A percentile compares a stretch with the other conserved stretches of the same genome.
These are phyloP conservation scores for Podosphaera aphanis DNA, from an alignment of 2,329 filamentous ascomycete genomes.

Conservation along the genomic window DNA sequence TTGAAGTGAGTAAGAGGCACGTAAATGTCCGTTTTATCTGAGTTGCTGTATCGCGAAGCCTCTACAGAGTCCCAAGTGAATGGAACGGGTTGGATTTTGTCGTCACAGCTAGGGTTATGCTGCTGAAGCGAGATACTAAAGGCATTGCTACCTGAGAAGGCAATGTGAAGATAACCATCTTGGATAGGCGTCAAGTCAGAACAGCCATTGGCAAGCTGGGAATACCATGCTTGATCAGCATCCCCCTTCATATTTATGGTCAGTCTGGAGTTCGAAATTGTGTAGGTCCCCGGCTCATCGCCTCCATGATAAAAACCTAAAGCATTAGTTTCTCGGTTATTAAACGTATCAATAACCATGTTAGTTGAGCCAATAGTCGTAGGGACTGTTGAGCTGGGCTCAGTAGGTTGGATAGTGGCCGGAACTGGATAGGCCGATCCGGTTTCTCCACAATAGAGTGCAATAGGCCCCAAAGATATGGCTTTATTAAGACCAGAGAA, in stretches of 20 bases:
- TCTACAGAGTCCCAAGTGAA: conserved; percentile 46
- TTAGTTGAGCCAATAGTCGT: conserved; percentile 24
- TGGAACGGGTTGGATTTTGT: conserved; percentile 31
- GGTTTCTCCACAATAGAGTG: conserved; percentile 31
- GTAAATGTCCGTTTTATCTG: conserved; percentile 30
- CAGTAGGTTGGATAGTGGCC: conserved; percentile 19
- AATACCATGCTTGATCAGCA: conserved; percentile 37
- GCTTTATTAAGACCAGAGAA: conserved; percentile 23
- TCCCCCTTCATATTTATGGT: conserved; percentile 30
- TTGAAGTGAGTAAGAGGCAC: conserved; percentile 44
- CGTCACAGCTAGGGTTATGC: conserved; percentile 37
- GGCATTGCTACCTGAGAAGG: conserved; percentile 34
- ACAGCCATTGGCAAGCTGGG: conserved; percentile 31
- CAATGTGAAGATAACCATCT: conserved; percentile 38
- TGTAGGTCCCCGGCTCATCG: conserved; percentile 33
- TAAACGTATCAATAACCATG: conserved; percentile 38
- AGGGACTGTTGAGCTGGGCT: conserved; percentile 24
- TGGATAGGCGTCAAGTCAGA: conserved; percentile 29
- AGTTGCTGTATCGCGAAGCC: conserved; percentile 32
- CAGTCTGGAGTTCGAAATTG: conserved; percentile 27
- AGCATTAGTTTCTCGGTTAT: conserved; percentile 27
- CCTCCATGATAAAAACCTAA: conserved; percentile 41
- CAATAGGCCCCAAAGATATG: conserved; percentile 30
- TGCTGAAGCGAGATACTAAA: conserved; percentile 44
- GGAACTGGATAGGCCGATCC: conserved; percentile 25